phyloP scores from a whole-genome alignment of 225 moss, liverwort and hornwort species.

The Physcomitrellopsis africana region DNA sequence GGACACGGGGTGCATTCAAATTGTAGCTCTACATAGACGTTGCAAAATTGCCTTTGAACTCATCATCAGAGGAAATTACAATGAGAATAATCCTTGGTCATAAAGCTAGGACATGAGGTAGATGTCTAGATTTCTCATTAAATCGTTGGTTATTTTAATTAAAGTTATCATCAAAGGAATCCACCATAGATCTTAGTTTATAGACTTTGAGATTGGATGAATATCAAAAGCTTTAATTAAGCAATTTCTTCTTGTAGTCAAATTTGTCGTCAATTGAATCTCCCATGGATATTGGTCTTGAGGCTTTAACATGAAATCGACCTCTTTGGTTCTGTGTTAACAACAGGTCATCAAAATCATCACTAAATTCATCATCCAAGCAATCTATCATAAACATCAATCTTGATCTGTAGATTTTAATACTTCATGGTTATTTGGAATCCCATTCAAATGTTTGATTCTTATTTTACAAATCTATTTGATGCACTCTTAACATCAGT shows the following conservation, averaged over 20 bases:
- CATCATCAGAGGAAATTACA: neutral
- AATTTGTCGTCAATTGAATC: neutral
- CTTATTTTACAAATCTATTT: too few relatives aligned
- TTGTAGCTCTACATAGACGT: neutral
- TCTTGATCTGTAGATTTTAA: constrained; percentile 1
- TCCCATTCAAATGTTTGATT: too few relatives aligned
- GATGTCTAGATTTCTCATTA: neutral
- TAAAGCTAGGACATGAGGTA: neutral
- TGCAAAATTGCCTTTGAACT: neutral
- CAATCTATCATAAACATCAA: neutral
- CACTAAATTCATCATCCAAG: neutral
- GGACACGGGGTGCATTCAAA: neutral
- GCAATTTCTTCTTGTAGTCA: too few relatives aligned
- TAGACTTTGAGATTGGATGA: too few relatives aligned
- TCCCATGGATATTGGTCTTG: neutral
- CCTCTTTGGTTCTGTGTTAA: neutral
- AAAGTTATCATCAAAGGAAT: constrained; percentile 1
- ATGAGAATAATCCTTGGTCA: neutral
- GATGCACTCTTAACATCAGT: too few relatives aligned
- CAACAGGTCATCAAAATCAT: neutral
- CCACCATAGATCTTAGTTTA: neutral
- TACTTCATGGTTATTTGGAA: neutral
- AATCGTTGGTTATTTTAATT: neutral
- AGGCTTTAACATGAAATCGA: neutral
- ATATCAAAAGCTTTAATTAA: too few relatives aligned